Evolutionary conservation across 352 stramenopile species (phyloP).

Genomic region (Phytopythium sindhum): DNA sequence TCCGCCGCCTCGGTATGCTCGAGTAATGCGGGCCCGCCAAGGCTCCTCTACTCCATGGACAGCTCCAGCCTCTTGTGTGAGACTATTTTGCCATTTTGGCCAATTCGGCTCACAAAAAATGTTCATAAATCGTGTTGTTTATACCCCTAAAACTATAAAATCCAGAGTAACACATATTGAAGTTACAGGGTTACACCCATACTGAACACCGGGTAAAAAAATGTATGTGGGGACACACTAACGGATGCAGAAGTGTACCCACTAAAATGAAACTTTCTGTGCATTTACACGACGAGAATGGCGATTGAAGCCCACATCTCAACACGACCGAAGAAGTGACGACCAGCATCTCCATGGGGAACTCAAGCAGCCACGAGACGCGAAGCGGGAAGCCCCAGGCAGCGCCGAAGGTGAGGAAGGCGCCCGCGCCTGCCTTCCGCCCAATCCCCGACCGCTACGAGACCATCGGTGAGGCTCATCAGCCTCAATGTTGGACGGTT

Average conservation of each 20-base stretch:
- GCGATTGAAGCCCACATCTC: background rate
- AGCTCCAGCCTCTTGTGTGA: too few relatives aligned
- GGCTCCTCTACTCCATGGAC: background rate
- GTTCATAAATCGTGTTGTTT: too few relatives aligned
- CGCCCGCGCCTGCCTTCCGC: conserved; percentile 18
- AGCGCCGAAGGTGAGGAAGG: conserved; percentile 4
- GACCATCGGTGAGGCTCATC: conserved; percentile 32
- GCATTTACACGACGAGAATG: too few relatives aligned
- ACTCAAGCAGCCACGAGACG: conserved; percentile 13
- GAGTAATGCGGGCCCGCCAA: conserved; percentile 9
- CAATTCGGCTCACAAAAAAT: too few relatives aligned
- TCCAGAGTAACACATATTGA: too few relatives aligned
- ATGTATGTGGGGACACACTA: too few relatives aligned
- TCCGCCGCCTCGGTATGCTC: conserved; percentile 41
- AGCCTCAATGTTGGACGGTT: background rate
- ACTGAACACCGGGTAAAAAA: too few relatives aligned
- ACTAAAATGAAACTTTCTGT: too few relatives aligned
- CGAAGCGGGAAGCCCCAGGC: background rate
- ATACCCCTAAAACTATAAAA: too few relatives aligned
- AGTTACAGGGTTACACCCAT: too few relatives aligned
- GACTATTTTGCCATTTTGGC: too few relatives aligned
- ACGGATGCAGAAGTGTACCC: too few relatives aligned
- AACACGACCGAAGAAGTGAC: background rate
- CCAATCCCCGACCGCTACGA: conserved; percentile 58
- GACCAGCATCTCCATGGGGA: background rate